These are phyloP conservation scores for Stagonosporopsis rhizophila DNA, from an alignment of 2,329 filamentous ascomycete genomes.

Conservation along the genomic window DNA sequence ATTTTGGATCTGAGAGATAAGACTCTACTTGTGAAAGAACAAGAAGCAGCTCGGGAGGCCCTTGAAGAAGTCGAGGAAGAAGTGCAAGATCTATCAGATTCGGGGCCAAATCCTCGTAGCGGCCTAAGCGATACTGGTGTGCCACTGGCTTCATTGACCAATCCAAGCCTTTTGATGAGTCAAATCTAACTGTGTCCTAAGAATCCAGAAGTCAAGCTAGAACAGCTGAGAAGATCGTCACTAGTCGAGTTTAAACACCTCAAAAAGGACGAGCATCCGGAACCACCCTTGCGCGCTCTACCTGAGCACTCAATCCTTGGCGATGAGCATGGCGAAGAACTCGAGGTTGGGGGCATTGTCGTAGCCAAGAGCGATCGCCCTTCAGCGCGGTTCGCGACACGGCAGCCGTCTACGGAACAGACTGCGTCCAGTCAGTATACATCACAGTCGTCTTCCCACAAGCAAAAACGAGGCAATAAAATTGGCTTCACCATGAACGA, in stretches of 20 bases:
- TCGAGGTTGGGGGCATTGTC: constrained; percentile 16
- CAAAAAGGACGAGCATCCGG: constrained; percentile 41
- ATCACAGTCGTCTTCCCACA: constrained; percentile 7
- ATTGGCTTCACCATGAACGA: constrained; percentile 29
- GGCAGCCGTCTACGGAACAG: constrained; percentile 5
- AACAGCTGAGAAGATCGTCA: constrained; percentile 56
- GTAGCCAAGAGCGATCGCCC: constrained; percentile 18
- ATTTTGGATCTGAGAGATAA: constrained; percentile 10
- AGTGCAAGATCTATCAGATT: background rate
- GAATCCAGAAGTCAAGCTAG: constrained; percentile 56
- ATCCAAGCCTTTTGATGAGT: constrained; percentile 35
- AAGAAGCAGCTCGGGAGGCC: constrained; percentile 9
- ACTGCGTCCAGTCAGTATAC: constrained; percentile 5
- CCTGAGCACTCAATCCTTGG: constrained; percentile 46
- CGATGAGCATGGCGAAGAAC: constrained; percentile 18
- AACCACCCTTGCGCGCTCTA: constrained; percentile 42
- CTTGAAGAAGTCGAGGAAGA: constrained; percentile 6
- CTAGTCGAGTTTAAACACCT: constrained; percentile 53
- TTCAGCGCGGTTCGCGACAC: constrained; percentile 9
- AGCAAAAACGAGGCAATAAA: constrained; percentile 23
- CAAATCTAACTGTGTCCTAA: constrained; percentile 44
- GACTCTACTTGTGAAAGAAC: constrained; percentile 9
- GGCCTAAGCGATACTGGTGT: constrained; percentile 36
- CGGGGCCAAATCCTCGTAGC: constrained; percentile 12
- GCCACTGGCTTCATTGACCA: constrained; percentile 40